Percentiles rank a stretch among this genome's conserved stretches.
These are phyloP conservation scores for Samsoniella hepiali DNA, from an alignment of 2,329 filamentous ascomycete genomes.

Conservation along the genomic window DNA sequence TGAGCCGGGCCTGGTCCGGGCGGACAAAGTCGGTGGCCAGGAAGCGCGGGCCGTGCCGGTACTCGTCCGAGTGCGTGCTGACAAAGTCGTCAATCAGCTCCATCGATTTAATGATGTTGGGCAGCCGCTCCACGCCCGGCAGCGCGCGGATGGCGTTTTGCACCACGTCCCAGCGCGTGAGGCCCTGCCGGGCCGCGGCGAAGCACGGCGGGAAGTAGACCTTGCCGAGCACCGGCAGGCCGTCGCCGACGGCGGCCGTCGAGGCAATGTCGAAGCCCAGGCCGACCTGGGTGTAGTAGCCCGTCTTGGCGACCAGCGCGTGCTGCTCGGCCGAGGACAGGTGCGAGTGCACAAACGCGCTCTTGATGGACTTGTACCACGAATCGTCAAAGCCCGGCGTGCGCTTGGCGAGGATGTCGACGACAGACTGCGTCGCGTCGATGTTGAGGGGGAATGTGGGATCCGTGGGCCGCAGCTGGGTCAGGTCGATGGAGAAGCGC, in stretches of 20 bases:
- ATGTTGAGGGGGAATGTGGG: not conserved
- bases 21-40: not conserved
- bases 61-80: not conserved
- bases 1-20: not conserved
- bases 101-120: not conserved
- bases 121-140: not conserved
- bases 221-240: not conserved
- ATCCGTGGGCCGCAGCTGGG: not conserved
- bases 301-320: not conserved
- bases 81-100: not conserved
- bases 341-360: not conserved
- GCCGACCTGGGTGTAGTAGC: not conserved
- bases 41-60: not conserved
- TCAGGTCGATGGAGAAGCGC: not conserved
- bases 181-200: not conserved
- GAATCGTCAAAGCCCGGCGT: not conserved
- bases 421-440: not conserved
- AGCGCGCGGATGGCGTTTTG: not conserved
- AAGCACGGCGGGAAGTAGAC: not conserved
- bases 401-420: not conserved
- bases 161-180: not conserved
- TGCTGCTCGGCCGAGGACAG: not conserved
- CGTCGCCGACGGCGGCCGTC: not conserved
- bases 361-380: not conserved
- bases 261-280: not conserved